Percentiles rank a stretch among this genome's conserved stretches.
phyloP scores from a whole-genome alignment of 768 basidiomycete species.

The Lepiota brunneoincarnata region DNA sequence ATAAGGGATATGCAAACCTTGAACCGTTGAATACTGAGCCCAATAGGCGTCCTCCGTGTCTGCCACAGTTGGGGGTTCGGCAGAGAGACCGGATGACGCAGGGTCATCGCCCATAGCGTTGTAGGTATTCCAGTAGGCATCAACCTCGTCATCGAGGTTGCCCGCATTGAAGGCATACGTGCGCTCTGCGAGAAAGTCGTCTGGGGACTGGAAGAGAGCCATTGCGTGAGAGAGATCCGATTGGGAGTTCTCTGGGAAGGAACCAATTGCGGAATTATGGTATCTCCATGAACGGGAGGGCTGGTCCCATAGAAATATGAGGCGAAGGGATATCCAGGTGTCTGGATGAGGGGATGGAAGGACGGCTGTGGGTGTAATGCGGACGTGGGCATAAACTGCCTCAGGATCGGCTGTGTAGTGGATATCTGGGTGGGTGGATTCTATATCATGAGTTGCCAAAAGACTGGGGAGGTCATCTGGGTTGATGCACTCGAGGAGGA shows the following conservation, averaged over 20 bases:
- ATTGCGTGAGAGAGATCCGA: conserved; percentile 28
- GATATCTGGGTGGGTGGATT: conserved; percentile 16
- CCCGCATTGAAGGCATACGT: conserved; percentile 20
- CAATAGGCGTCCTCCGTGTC: conserved; percentile 66
- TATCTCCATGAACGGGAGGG: conserved; percentile 56
- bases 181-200: conserved; percentile 31
- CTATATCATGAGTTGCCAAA: conserved; percentile 14
- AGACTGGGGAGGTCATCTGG: conserved; percentile 6
- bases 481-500: conserved; percentile 27
- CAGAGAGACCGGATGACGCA: conserved; percentile 9
- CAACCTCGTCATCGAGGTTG: conserved; percentile 40
- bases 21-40: conserved; percentile 69
- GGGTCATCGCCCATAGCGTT: conserved; percentile 34
- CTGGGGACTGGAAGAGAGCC: conserved; percentile 22
- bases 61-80: conserved; percentile 19
- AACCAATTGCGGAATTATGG: conserved; percentile 67
- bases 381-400: conserved; percentile 53
- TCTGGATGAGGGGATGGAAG: conserved; percentile 15
- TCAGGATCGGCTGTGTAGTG: conserved; percentile 47
- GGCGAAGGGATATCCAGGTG: conserved; percentile 35
- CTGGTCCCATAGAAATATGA: conserved; percentile 68
- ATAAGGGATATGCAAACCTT: conserved; percentile 43
- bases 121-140: conserved; percentile 69
- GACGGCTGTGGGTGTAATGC: conserved; percentile 33
- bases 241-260: conserved; percentile 52